Conservation (phyloP, 2,329 filamentous ascomycete genomes). For the Fusarium bactridioides region DNA sequence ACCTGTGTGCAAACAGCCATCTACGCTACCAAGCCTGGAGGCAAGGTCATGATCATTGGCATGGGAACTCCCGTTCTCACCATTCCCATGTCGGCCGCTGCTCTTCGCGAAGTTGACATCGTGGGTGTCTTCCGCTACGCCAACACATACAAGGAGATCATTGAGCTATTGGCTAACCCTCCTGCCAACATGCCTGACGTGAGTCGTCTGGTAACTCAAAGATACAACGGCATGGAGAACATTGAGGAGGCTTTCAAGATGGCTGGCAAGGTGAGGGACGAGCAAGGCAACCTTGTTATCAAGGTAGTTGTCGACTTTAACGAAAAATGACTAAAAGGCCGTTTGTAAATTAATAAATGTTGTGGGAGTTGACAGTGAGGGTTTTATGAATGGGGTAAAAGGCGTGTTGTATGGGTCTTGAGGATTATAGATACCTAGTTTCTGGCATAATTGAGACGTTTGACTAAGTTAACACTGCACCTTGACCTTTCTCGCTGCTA, state of each 20-base stretch:
- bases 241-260: constrained; percentile 76
- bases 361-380: constrained; percentile 4
- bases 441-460: constrained; percentile 2
- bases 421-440: neutral
- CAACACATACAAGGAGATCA: constrained; percentile 72
- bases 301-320: constrained; percentile 72
- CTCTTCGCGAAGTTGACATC: constrained; percentile 75
- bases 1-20: constrained; percentile 78
- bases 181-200: constrained; percentile 68
- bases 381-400: constrained; percentile 15
- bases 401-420: constrained; percentile 10
- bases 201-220: constrained; percentile 74
- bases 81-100: constrained; percentile 72
- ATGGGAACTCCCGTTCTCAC: constrained; percentile 78
- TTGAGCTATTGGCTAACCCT: constrained; percentile 58
- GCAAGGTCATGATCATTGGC: constrained; percentile 74
- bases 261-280: constrained; percentile 75
- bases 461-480: neutral
- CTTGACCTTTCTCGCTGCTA: neutral
- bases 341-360: constrained; percentile 16
- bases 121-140: constrained; percentile 76
- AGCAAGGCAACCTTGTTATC: constrained; percentile 72
- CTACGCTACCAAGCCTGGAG: constrained; percentile 72
- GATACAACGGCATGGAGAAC: constrained; percentile 68
- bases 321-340: constrained; percentile 16